phyloP scores from a whole-genome alignment of 2,329 filamentous ascomycete genomes.

The Dactylellina cionopaga region DNA sequence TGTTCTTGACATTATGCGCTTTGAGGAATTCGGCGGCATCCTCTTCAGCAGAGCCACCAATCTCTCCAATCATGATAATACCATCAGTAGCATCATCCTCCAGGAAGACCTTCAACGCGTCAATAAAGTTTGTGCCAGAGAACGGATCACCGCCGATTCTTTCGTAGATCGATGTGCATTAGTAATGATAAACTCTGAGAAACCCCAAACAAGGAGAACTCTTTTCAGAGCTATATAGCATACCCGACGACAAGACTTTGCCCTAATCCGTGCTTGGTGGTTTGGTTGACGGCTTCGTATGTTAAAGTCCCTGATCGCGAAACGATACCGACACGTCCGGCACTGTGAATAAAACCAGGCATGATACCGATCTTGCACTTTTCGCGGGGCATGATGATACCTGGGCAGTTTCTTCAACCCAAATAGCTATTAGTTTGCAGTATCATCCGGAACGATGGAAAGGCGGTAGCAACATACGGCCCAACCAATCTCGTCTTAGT shows the following conservation, averaged over 20 bases:
- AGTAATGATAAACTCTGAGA: neutral
- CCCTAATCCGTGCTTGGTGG: slow-evolving; percentile 92
- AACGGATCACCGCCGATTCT: slow-evolving; percentile 95
- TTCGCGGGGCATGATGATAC: slow-evolving; percentile 83
- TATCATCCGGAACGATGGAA: neutral
- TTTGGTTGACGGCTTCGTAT: slow-evolving; percentile 99
- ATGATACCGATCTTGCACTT: slow-evolving; percentile 99
- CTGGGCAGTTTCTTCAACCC: slow-evolving; percentile 79
- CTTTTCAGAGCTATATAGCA: neutral
- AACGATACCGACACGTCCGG: slow-evolving; percentile 97
- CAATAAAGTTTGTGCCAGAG: slow-evolving; percentile 99
- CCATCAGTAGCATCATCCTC: slow-evolving; percentile 96
- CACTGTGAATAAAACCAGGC: slow-evolving; percentile 99
- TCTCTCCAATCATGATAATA: slow-evolving; percentile 99
- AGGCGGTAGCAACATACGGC: slow-evolving; percentile 63
- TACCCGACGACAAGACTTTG: slow-evolving; percentile 93
- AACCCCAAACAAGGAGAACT: too few species aligned
- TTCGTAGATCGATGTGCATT: neutral
- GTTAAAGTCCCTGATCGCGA: slow-evolving; percentile 97
- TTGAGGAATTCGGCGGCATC: slow-evolving; percentile 96
- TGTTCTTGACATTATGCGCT: slow-evolving; percentile 88
- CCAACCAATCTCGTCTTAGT: slow-evolving; percentile 95
- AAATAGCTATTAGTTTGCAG: neutral
- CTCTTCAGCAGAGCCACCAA: slow-evolving; percentile 96
- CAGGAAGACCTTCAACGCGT: slow-evolving; percentile 97